Evolutionary conservation across 2,329 filamentous ascomycete genomes (phyloP), one percentile per base, ranked within the genome.

Genomic region (Aurifilum marmelostoma): DNA sequence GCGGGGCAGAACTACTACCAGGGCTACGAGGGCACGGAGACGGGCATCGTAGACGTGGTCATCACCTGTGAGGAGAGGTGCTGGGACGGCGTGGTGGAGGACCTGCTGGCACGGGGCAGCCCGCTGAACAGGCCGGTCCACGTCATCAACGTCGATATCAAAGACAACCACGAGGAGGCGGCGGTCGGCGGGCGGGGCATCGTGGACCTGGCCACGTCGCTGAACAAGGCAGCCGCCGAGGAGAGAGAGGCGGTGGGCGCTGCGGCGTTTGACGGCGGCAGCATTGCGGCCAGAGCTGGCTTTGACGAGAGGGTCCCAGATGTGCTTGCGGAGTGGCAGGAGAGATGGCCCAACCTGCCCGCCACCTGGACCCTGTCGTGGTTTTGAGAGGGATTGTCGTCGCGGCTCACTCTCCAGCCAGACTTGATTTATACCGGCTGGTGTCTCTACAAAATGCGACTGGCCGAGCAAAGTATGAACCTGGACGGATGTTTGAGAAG

Each of bases 101-200:
- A 99, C 78, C 84, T 99, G 65, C 88, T 97, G 71, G 92, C 89
- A 75, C 88, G 97, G 71, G 96, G 95, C 9, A 89, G 91, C 0
- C 91, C 92, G 3, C 84, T 99, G 68, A 99, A 99, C 79, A 85
- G 93, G 2, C 94, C 96, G 0, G 96, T 99, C 0, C 96, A 99
- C 77, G 93, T 99, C 68, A 97, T 99, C 84, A 99, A 99, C 75
- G 91, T 99, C 67, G 96, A 99, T 78, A 99, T 99, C 76, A 95
- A 92, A 79, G 96, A 99, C 81, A 99, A 98, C 76, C 96, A 98
- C 76, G 95, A 99, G 79, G 96, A 99, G 80, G 96, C 96, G 0
- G 85, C 95, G 29, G 87, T 97, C 2, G 96, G 96, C 12, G 96
- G 96, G 1, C 89, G 91, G 73, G 96, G 93, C 59, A 99, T 99